Evolutionary conservation across 331 rosid genomes (phyloP).

Genomic region (Rhamnella rubrinervis): DNA sequence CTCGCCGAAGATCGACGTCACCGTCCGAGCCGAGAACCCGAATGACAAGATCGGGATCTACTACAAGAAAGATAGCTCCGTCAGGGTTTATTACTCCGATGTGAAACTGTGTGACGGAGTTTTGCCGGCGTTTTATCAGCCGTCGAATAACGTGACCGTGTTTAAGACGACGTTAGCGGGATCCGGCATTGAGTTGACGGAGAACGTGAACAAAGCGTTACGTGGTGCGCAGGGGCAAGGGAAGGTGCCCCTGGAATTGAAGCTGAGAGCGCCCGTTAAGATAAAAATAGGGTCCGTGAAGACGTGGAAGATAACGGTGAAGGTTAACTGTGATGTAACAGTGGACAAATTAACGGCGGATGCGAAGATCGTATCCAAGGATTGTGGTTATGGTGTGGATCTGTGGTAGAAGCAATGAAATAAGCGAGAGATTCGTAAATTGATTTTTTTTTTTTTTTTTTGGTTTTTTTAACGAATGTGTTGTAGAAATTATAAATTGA

Average conservation of each 20-base stretch:
- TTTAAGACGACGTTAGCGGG: conserved; percentile 49
- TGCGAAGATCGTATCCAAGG: conserved; percentile 45
- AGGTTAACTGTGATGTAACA: conserved; percentile 47
- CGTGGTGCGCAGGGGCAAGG: conserved; percentile 32
- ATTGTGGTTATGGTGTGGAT: conserved; percentile 47
- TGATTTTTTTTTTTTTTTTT: background rate
- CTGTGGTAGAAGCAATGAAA: conserved; percentile 33
- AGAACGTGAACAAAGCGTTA: conserved; percentile 25
- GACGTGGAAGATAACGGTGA: conserved; percentile 65
- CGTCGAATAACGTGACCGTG: conserved; percentile 57
- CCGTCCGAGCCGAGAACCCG: conserved; percentile 54
- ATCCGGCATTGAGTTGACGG: conserved; percentile 32
- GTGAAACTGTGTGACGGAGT: conserved; percentile 46
- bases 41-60: conserved; percentile 64
- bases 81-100: conserved; percentile 34
- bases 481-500: background rate
- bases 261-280: conserved; percentile 47
- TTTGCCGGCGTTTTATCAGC: conserved; percentile 66
- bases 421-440: background rate
- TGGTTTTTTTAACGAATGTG: background rate
- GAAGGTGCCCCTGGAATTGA: conserved; percentile 48
- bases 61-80: conserved; percentile 58
- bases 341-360: conserved; percentile 49
- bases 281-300: conserved; percentile 52
- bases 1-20: conserved; percentile 53